Base-by-base conservation (phyloP, 148 eudicot genomes). In the Rhododendron kiyosumense region DNA sequence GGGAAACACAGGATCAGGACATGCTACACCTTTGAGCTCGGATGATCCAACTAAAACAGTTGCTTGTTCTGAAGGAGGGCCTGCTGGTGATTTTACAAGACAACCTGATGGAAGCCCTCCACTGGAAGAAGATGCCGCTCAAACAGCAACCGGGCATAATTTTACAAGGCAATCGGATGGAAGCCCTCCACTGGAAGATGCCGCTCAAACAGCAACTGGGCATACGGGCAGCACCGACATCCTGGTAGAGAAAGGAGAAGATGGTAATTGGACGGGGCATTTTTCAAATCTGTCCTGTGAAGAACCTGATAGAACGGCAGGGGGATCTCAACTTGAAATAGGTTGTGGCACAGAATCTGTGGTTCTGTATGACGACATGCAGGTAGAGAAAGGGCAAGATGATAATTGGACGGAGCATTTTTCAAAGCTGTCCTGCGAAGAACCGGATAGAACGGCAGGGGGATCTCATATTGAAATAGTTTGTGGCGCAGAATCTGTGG, bases 1-100 rank as follows among this genome's bases (percentile, higher is more conserved):
- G 34, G 83, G 52, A 36, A 48, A 86, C 15, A 51, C 87, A 93
- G 93, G 91, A 86, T 83, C 88, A 22, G 83, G 76, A 59, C 86
- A 78, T 81, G 84, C 78, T 43, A 84, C 83, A 34, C 83, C 86
- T 75, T 41, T 51, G 34, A 81, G 81, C 85, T 81, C 34, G 76
- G 88, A 86, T 15, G 78, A 86, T 78, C 80, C 86, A 32, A 41
- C 46, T 24, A 78, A 71, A 84, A 67, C 28, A 24, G 84, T 41
- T 74, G 78, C 54, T 80, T 79, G 79, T 85, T 77, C 81, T 24
- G 80, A 54, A 74, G 88, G 79, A 32, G 81, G 65, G 22, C 80
- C 81, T 15, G 78, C 51, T 28, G 78, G 9, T 71, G 76, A 26
- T 41, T 3, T 67, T 78, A n/a, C 20, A 24, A 7, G 41, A 20